A percentile compares a stretch with the other conserved stretches of the same genome.
Conservation (phyloP, 352 stramenopile genomes). For the Aphanomyces stellatus region DNA sequence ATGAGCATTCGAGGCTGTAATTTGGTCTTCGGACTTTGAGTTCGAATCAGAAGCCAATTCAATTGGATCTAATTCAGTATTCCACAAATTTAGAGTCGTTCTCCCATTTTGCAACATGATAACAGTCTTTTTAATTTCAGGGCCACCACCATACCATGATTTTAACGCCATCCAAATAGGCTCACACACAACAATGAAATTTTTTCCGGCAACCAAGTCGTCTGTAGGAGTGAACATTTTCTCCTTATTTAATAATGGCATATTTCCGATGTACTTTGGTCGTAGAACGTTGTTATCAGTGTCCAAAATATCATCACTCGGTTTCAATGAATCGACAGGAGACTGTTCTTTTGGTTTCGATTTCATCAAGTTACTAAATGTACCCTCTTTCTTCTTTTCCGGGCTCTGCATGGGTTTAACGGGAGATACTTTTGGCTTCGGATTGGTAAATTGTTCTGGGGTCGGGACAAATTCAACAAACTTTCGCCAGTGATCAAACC, state of each 20-base stretch:
- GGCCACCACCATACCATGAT: slow-evolving; percentile 87
- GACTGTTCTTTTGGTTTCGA: slow-evolving; percentile 36
- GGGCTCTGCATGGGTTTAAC: not conserved
- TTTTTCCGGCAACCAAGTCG: slow-evolving; percentile 66
- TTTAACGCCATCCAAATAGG: slow-evolving; percentile 86
- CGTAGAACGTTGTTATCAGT: slow-evolving; percentile 70
- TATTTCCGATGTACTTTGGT: slow-evolving; percentile 81
- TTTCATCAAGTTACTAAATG: slow-evolving; percentile 10
- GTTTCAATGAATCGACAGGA: not conserved
- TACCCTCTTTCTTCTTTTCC: slow-evolving; percentile 2
- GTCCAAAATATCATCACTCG: slow-evolving; percentile 56
- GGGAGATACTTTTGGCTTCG: not conserved
- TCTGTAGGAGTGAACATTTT: slow-evolving; percentile 57
- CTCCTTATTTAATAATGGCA: slow-evolving; percentile 54
- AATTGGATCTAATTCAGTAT: slow-evolving; percentile 33
- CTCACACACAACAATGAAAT: slow-evolving; percentile 83
- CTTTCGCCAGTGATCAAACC: slow-evolving; percentile 80
- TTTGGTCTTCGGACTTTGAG: slow-evolving; percentile 37
- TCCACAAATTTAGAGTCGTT: slow-evolving; percentile 72
- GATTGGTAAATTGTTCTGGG: not conserved
- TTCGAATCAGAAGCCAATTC: slow-evolving; percentile 26
- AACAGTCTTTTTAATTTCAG: slow-evolving; percentile 79
- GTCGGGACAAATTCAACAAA: slow-evolving; percentile 38
- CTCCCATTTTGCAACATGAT: slow-evolving; percentile 50
- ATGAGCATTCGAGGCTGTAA: slow-evolving; percentile 9